Evolutionary conservation across 2,329 filamentous ascomycete genomes (phyloP), one percentile per base, ranked within the genome.

Genomic region (Aspergillus novoparasiticus): DNA sequence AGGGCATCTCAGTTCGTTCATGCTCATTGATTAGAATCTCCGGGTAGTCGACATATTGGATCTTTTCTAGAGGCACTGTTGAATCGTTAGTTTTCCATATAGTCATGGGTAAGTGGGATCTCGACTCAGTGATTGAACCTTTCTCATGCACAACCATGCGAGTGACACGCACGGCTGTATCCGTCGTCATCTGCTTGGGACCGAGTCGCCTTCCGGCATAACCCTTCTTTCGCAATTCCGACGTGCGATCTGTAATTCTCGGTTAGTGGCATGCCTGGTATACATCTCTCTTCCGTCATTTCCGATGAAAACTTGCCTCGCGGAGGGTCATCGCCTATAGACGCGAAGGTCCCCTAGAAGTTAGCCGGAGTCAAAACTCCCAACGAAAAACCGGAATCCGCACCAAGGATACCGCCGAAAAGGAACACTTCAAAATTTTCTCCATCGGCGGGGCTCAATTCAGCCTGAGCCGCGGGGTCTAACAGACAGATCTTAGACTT

Each of bases 1-100:
- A 99, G 0, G 95, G 95, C 95, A 99, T 98, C 78, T 97, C 86
- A 0, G 94, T 97, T 76, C 91, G 95, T 81, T 99, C 95, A 73
- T 96, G 90, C 75, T 95, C 89, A 76, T 92, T 92, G 77, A 98
- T 90, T 74, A 89, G 89, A 74, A 99, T 86, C 75, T 98, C 94
- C 0, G 95, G 95, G 73, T 92, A 89, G 76, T 98, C 94, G 39
- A 95, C 78, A 75, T 95, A 97, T 2, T 88, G 84, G 39, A 99
- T 90, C 68, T 93, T 83, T 61, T 91, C 87, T 54, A 99, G 82
- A 0, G 91, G 85, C 43, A 90, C 93, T 97, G 51, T n/a, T 26
- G 56, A 28, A 19, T 55, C 14, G 58, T 71, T 56, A 71, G 65
- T 55, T 19, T 48, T 19, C n/a, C 26, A 39, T 6, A 19, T 32